Evolutionary conservation across 2,329 filamentous ascomycete genomes (phyloP).

Genomic region (Cordyceps farinosa): DNA sequence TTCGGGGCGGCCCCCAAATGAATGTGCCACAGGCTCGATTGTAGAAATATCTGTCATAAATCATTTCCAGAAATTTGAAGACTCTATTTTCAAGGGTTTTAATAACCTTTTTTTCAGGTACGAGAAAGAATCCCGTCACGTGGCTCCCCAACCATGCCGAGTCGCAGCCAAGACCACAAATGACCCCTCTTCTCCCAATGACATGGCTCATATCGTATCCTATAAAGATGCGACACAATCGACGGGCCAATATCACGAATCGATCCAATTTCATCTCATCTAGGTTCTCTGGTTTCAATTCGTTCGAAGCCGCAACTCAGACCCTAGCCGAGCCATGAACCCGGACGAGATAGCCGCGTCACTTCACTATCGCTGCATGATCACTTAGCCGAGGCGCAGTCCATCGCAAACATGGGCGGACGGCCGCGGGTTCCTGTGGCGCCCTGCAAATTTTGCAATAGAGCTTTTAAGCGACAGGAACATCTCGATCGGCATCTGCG

Average conservation of each 20-base stretch:
- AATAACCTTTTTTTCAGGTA: no score
- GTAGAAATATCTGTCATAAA: no score
- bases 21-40: no score
- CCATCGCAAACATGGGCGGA: constrained; percentile 15
- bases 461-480: constrained; percentile 31
- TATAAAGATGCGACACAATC: not conserved
- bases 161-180: not conserved
- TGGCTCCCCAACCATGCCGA: not conserved
- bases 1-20: no score
- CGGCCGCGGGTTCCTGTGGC: constrained; percentile 20
- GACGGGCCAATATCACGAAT: not conserved
- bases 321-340: not conserved
- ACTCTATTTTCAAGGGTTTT: no score
- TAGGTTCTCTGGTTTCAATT: no score
- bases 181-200: not conserved
- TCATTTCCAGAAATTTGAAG: no score
- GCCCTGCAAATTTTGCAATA: constrained; percentile 30
- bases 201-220: not conserved
- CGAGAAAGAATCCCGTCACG: not conserved
- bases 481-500: constrained; percentile 32
- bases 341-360: not conserved
- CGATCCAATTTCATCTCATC: not conserved
- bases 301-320: not conserved
- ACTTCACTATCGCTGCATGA: no score
- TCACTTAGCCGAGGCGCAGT: not conserved